phyloP scores from a whole-genome alignment of 2,329 filamentous ascomycete genomes.

The Fusarium pseudograminearum region DNA sequence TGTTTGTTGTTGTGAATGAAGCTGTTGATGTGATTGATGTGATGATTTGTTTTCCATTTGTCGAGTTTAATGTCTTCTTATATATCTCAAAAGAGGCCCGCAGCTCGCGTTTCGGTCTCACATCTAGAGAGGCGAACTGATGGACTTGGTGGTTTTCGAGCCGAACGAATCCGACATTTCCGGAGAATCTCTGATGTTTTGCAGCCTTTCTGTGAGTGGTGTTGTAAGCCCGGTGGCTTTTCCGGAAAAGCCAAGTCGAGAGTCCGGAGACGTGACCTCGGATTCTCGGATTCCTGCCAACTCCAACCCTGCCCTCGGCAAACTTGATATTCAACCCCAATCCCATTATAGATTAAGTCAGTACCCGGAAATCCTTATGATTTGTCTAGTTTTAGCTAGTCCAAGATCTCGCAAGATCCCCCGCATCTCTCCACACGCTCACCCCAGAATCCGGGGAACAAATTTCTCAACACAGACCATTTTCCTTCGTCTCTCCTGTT shows the following conservation, averaged over 20 bases:
- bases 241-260: not conserved
- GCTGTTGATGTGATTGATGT: not conserved
- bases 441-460: constrained; percentile 27
- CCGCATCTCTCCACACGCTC: constrained; percentile 31
- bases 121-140: constrained; percentile 1
- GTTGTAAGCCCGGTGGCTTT: not conserved
- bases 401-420: constrained; percentile 1
- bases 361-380: not conserved
- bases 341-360: not conserved
- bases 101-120: constrained; percentile 21
- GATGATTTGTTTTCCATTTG: constrained; percentile 7
- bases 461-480: not conserved
- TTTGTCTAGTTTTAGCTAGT: constrained; percentile 1
- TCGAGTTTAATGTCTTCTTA: constrained; percentile 18
- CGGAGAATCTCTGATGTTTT: not conserved
- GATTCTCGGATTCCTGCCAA: not conserved
- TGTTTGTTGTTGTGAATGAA: not conserved
- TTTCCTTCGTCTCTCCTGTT: not conserved
- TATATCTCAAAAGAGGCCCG: not conserved
- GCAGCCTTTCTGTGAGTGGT: fast-evolving
- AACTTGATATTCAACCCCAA: not conserved
- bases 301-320: not conserved
- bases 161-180: constrained; percentile 23
- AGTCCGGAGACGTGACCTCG: not conserved
- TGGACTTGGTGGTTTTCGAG: not conserved